A percentile compares a stretch with the other conserved stretches of the same genome.
phyloP scores from a whole-genome alignment of 1,139 yeast species.

The Saccharomyces uvarum region DNA sequence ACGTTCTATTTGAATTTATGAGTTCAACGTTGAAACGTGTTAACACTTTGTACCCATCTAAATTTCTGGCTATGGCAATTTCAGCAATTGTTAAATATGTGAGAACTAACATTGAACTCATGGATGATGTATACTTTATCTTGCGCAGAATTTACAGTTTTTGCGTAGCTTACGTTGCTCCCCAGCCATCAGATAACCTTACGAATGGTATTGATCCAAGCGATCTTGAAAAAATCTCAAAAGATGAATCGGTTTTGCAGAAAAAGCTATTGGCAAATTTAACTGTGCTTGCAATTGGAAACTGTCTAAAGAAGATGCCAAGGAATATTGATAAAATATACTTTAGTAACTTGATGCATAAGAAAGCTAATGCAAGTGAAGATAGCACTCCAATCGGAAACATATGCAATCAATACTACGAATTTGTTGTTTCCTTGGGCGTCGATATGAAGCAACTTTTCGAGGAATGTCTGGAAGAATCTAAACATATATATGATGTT shows the following conservation, averaged over 20 bases:
- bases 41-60: conserved; percentile 63
- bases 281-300: conserved; percentile 39
- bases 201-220: background rate
- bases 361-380: background rate
- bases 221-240: conserved; percentile 15
- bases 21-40: conserved; percentile 41
- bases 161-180: conserved; percentile 48
- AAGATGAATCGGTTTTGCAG: conserved; percentile 48
- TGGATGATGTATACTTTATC: conserved; percentile 38
- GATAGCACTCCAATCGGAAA: conserved; percentile 6
- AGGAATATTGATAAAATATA: conserved; percentile 3
- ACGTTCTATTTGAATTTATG: conserved; percentile 55
- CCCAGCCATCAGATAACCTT: background rate
- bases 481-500: conserved; percentile 17
- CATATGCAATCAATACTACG: background rate
- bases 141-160: conserved; percentile 57
- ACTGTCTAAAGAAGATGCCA: conserved; percentile 30
- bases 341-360: background rate
- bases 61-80: conserved; percentile 61
- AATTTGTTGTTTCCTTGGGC: conserved; percentile 37
- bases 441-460: conserved; percentile 43
- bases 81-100: conserved; percentile 47
- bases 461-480: conserved; percentile 21
- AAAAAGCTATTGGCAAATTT: conserved; percentile 37
- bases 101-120: conserved; percentile 34